Evolutionary conservation across 345 rosid genomes (phyloP).

Genomic region (Corymbia maculata): DNA sequence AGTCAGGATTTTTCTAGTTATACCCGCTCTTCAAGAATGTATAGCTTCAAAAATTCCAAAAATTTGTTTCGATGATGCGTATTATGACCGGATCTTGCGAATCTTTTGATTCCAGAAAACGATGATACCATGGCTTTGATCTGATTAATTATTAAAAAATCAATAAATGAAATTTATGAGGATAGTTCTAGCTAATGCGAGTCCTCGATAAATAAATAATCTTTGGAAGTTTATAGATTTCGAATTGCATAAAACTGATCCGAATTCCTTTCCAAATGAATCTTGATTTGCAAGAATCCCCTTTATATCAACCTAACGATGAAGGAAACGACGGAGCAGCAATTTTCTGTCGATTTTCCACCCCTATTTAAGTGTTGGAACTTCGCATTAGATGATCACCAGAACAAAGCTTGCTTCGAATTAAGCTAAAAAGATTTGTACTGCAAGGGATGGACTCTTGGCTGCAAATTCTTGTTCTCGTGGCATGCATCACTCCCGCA

Average conservation of each 20-base stretch:
- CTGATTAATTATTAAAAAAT: neutral
- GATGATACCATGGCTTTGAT: neutral
- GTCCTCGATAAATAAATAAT: neutral
- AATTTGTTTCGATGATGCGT: neutral
- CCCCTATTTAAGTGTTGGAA: neutral
- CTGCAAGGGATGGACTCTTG: neutral
- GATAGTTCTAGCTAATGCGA: neutral
- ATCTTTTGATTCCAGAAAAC: neutral
- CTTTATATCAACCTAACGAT: conserved; percentile 36
- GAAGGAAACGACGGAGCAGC: conserved; percentile 52
- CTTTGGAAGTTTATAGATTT: neutral
- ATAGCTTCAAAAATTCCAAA: neutral
- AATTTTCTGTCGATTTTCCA: neutral
- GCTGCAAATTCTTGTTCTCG: neutral
- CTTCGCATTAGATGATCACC: neutral
- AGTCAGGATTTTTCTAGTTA: neutral
- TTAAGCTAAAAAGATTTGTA: neutral
- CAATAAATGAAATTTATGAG: neutral
- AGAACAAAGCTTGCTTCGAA: neutral
- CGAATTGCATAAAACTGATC: neutral
- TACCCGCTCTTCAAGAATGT: neutral
- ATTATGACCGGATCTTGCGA: neutral
- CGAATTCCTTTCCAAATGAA: conserved; percentile 1
- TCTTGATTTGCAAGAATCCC: conserved; percentile 40
- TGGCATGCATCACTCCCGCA: neutral